Percentiles rank a stretch among this genome's conserved stretches.
phyloP scores from a whole-genome alignment of 768 basidiomycete genomes.

The Tricholomella constricta region DNA sequence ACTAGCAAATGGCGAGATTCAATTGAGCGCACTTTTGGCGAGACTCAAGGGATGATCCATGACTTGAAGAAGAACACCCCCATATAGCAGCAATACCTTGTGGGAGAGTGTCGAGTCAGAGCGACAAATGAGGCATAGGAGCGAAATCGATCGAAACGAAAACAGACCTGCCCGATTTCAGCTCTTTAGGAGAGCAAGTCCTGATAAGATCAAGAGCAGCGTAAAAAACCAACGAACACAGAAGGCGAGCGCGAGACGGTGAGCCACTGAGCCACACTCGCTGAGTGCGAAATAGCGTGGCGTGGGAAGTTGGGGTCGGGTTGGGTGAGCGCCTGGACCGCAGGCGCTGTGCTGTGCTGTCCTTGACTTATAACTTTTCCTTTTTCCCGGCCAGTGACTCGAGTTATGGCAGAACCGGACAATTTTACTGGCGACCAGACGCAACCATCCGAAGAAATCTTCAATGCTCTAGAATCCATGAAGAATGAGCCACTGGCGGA shows the following conservation, averaged over 20 bases:
- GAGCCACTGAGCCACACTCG: too few species aligned
- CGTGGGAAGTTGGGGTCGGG: slow-evolving; percentile 6
- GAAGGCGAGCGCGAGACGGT: too few species aligned
- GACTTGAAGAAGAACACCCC: too few species aligned
- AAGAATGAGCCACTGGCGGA: slow-evolving; percentile 30
- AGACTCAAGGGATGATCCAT: too few species aligned
- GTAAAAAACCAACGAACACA: too few species aligned
- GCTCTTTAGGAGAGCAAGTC: too few species aligned
- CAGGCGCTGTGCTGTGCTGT: not conserved
- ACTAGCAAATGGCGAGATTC: too few species aligned
- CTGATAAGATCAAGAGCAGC: too few species aligned
- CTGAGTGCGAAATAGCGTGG: not conserved
- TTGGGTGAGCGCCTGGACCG: not conserved
- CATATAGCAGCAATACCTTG: too few species aligned
- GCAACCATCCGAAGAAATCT: slow-evolving; percentile 37
- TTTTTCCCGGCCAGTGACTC: slow-evolving; percentile 2
- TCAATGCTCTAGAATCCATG: slow-evolving; percentile 31
- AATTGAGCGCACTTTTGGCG: too few species aligned
- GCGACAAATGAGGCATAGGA: slow-evolving; percentile 10
- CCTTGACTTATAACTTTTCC: slow-evolving; percentile 9
- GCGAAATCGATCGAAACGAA: slow-evolving; percentile 13
- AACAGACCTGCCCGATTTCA: not conserved
- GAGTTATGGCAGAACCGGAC: slow-evolving; percentile 14
- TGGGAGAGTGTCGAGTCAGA: slow-evolving; percentile 17
- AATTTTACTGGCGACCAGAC: slow-evolving; percentile 29